Conservation (phyloP, 225 moss, liverwort and hornwort species). For the Straminergon stramineum region DNA sequence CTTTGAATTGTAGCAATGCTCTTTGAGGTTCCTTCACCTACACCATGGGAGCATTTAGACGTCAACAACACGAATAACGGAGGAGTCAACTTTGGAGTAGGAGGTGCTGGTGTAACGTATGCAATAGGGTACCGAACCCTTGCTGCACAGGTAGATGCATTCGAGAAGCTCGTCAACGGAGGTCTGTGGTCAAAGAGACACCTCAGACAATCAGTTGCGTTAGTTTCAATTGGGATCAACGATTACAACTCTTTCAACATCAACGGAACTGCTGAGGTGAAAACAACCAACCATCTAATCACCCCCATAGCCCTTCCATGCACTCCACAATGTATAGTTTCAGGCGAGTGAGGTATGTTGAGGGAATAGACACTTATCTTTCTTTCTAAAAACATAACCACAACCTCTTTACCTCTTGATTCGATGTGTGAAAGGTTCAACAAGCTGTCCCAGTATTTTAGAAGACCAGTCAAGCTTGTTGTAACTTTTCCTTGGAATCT, state of each 20-base stretch:
- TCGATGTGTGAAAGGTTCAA: not conserved
- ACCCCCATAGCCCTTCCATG: not conserved
- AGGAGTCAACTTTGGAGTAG: slow-evolving; percentile 35
- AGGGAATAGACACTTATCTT: not conserved
- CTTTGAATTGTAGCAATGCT: slow-evolving; percentile 16
- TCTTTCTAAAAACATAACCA: not conserved
- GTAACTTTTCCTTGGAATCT: not conserved
- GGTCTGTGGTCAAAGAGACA: slow-evolving; percentile 19
- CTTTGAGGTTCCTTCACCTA: slow-evolving; percentile 32
- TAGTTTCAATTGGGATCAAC: slow-evolving; percentile 45
- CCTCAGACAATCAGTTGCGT: slow-evolving; percentile 23
- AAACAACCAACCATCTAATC: not conserved
- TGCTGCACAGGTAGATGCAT: slow-evolving; percentile 27
- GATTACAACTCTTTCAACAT: slow-evolving; percentile 32
- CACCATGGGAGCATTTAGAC: slow-evolving; percentile 36
- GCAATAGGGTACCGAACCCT: slow-evolving; percentile 19
- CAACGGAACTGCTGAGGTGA: slow-evolving; percentile 18
- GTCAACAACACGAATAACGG: slow-evolving; percentile 24
- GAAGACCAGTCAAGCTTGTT: not conserved
- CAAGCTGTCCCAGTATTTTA: not conserved
- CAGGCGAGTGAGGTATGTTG: not conserved
- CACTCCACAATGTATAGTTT: not conserved
- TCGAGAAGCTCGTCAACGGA: slow-evolving; percentile 21
- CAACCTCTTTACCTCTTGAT: too few species aligned
- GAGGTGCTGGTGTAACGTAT: slow-evolving; percentile 34